phyloP scores from a whole-genome alignment of 2,329 filamentous ascomycete species.

The Pleurostoma richardsiae region DNA sequence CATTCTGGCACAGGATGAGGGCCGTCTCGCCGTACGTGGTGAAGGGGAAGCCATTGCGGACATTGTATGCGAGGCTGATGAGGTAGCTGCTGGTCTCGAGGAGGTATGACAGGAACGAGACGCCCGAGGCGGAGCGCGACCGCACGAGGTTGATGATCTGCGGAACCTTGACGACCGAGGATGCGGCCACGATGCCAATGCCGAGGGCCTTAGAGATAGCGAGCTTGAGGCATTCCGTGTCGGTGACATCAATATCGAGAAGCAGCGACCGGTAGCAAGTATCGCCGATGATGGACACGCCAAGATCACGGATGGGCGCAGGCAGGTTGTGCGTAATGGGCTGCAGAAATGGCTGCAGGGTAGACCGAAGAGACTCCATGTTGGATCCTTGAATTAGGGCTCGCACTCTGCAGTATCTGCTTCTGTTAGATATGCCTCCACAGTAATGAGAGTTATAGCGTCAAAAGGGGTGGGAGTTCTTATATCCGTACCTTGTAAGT shows the following conservation, averaged over 20 bases:
- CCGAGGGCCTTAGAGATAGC: slow-evolving; percentile 89
- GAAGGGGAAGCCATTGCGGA: slow-evolving; percentile 87
- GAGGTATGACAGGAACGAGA: slow-evolving; percentile 86
- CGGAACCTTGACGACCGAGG: slow-evolving; percentile 89
- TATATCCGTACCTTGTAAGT: no score
- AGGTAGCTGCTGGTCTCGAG: slow-evolving; percentile 87
- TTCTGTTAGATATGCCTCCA: no score
- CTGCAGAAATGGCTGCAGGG: slow-evolving; percentile 63
- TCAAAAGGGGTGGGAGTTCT: no score
- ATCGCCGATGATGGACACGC: slow-evolving; percentile 74
- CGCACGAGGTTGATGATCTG: slow-evolving; percentile 90
- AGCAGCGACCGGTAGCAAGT: slow-evolving; percentile 83
- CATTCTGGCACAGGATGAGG: slow-evolving; percentile 86
- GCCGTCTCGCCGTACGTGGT: slow-evolving; percentile 95
- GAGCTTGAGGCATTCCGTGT: slow-evolving; percentile 78
- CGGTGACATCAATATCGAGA: slow-evolving; percentile 74
- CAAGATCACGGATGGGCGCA: slow-evolving; percentile 66
- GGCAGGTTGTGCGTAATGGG: slow-evolving; percentile 73
- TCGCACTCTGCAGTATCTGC: no score
- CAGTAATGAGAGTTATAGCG: no score
- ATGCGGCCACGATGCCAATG: slow-evolving; percentile 87
- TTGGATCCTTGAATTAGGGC: no score
- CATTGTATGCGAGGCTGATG: slow-evolving; percentile 88
- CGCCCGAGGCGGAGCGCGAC: slow-evolving; percentile 74
- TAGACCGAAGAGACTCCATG: slow-evolving; percentile 37